Base-by-base conservation (phyloP, 163 green algal genomes). In the Prototheca wickerhamii region DNA sequence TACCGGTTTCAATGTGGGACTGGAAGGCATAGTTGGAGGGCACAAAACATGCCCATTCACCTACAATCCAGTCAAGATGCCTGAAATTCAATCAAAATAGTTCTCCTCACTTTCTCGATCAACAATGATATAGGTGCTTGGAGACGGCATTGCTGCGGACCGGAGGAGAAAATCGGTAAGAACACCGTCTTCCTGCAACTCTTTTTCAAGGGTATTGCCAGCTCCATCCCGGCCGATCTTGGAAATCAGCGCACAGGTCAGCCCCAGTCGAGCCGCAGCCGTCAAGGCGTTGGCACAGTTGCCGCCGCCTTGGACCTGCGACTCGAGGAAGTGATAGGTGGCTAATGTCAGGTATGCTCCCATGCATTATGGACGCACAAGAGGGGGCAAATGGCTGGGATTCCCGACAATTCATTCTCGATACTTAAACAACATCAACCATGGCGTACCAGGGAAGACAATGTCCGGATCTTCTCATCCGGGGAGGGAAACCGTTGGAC, bases 121-220 rank as follows among this genome's bases (percentile, higher is more conserved):
- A 1, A 96, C 86, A 53, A 96, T 93, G 65, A 95, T 93, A 80
- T 97, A 97, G 2, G 90, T 95, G 72, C 94, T 95, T 26, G 89
- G 87, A 2, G 89, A 95, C n/a, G 88, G 76, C 40, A 68, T 42
- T 8, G 73, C 81, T 26, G 88, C 74, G 42, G 68, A 43, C 15
- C 73, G 82, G 49, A 88, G 35, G 18, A 91, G 46, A 21, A 78
- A 73, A 18, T 44, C 32, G 1, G 81, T 86, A 57, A 86, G 65
- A 0, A 94, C 72, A 34, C 90, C 89, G 34, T 95, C 90, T 3
- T 17, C 30, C 42, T 84, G n/a, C 26, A 96, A 69, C 76, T 96
- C 87, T 18, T 59, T 33, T 21, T 63, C 15, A 18, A 74, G 74
- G 35, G 60, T n/a, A 60, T 90, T 79, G 7, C 87, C 89, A 10